Evolutionary conservation across 805 yeast species (phyloP), one percentile per base, ranked within the genome.

Genomic region (Cyberlindnera lachancei): DNA sequence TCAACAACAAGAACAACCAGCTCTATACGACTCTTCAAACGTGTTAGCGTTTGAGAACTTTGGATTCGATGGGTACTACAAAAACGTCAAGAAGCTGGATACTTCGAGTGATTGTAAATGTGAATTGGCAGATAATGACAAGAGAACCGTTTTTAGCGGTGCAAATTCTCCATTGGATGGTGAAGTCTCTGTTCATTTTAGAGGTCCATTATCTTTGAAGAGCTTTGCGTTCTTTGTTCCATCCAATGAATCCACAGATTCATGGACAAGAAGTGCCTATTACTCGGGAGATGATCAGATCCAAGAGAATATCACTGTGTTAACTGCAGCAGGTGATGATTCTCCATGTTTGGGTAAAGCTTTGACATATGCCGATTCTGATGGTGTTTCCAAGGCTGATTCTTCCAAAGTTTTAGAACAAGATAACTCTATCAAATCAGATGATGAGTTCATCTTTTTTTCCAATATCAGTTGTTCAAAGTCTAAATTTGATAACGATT

Each of bases 161-260:
- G 36, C 71, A 15, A 72, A 77, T 47, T 58, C 86, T 18, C 92
- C 92, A 6, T 51, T 80, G 24, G 61, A 79, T 51, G 77, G 70
- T 44, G 87, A 75, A 51, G 62, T 81, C 17, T 75, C 86, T 4
- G 85, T 81, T 12, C 92, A 81, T 52, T 73, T 81, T 54, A 70
- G 92, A 59, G 92, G 92, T 27, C 92, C 92, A 8, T 52, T 81
- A 38, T 59, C 67, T 12, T 61, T 81, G 48, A 55, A 59, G 38
- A 67, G 71, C 45, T 81, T 80, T 50, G 88, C 75, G 5, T 75
- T 61, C 44, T 81, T 76, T 50, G 63, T 64, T n/a, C 44, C 76
- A 12, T 61, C 61, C 4, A 50, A 58, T 18, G 75, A 61, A 42
- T 44, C 45, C 21, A 53, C 66, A 15, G 64, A 66, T 16, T 60